Evolutionary conservation across 768 basidiomycete species (phyloP), one percentile per base, ranked within the genome.

Genomic region (Coprinopsis sp.): DNA sequence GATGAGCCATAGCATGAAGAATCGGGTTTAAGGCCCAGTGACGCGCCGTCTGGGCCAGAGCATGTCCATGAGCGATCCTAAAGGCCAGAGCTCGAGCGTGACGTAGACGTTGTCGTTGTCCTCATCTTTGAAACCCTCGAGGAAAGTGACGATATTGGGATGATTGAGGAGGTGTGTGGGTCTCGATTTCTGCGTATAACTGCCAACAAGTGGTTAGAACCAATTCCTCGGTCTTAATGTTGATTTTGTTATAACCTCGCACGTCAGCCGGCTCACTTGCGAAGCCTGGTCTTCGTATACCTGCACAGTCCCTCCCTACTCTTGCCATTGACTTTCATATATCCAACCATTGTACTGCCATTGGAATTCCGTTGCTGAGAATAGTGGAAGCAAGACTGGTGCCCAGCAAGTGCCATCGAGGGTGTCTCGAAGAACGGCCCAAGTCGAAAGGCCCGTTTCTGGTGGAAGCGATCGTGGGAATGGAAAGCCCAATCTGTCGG

Each of bases 141-240:
- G 75, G 64, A 97, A 97, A 8, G 70, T 66, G 43, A 97, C 93
- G 52, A 99, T 91, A 64, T 99, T 94, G 14, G 92, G 77, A 12
- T 90, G 84, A 50, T 85, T n/a, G n/a, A n/a, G n/a, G n/a, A n/a
- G n/a, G n/a, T n/a, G n/a, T 82, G 65, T 99, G 95, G 37, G 98
- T 91, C 73, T 94, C 96, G 59, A 99, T 99, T 74, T 99, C 95
- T 50, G 95, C 94, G 59, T 92, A 99, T 37, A 99, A 79, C 95
- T 97, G 25, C 25, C 13, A 24, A 33, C 37, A 2, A n/a, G n/a
- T n/a, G n/a, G n/a, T n/a, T n/a, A n/a, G n/a, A n/a, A n/a, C n/a
- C n/a, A n/a, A n/a, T 65, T 96, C 97, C 70, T 91, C 94, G 14
- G 91, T 91, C 70, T 89, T 88, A 98, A 76, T 23, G 89, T 91